These are phyloP conservation scores for Exidia glandulosa DNA, from an alignment of 768 basidiomycete genomes.

Conservation along the genomic window DNA sequence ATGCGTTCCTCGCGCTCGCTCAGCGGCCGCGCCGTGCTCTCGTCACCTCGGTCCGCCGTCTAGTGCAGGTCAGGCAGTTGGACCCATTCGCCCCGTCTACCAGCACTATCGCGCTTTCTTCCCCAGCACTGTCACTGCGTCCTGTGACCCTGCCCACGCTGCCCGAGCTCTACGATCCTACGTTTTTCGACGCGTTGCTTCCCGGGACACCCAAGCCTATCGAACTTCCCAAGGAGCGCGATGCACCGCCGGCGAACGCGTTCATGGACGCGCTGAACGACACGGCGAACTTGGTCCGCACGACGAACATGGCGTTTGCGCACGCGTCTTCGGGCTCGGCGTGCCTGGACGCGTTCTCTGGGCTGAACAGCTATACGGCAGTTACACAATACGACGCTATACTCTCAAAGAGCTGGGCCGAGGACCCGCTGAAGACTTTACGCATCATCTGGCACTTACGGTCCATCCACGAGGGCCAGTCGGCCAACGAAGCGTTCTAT, in stretches of 20 bases:
- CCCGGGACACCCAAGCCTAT: conserved; percentile 17
- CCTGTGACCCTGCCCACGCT: conserved; percentile 41
- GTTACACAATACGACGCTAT: conserved; percentile 19
- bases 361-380: conserved; percentile 19
- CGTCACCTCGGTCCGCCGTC: no score
- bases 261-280: conserved; percentile 46
- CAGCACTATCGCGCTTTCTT: background rate
- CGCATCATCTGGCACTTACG: conserved; percentile 56
- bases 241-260: conserved; percentile 21
- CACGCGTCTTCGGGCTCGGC: conserved; percentile 39
- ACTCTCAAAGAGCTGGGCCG: conserved; percentile 43
- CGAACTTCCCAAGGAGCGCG: no score
- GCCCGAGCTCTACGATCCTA: conserved; percentile 44
- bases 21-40: no score
- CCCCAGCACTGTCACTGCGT: conserved; percentile 5
- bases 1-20: no score
- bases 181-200: conserved; percentile 46
- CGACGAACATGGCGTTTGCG: conserved; percentile 40
- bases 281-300: conserved; percentile 33
- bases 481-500: conserved; percentile 51
- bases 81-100: no score
- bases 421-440: conserved; percentile 46
- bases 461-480: conserved; percentile 62
- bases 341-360: conserved; percentile 48
- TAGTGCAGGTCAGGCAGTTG: no score